A percentile compares a stretch with the other conserved stretches of the same genome.
These are phyloP conservation scores for Neonectria hederae DNA, from an alignment of 2,329 filamentous ascomycete species.

Conservation along the genomic window DNA sequence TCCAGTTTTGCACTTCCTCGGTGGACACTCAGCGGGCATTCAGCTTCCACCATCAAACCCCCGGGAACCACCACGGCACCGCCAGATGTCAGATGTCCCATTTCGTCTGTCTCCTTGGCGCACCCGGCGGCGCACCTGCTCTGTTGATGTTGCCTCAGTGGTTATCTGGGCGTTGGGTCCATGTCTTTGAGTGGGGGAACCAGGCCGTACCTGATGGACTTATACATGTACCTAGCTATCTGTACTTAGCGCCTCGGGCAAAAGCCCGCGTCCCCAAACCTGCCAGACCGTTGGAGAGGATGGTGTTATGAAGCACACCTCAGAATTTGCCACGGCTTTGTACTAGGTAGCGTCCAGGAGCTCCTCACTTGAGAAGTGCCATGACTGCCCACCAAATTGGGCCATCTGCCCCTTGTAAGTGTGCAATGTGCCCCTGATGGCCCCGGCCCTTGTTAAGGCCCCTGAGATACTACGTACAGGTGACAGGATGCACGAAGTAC, in stretches of 20 bases:
- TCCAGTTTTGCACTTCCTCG: neutral
- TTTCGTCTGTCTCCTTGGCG: neutral
- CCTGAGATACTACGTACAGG: constrained; percentile 1
- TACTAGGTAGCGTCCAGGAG: neutral
- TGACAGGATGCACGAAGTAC: neutral
- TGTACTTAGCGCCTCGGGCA: neutral
- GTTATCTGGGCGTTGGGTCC: neutral
- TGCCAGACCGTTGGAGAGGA: neutral
- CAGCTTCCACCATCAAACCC: constrained; percentile 16
- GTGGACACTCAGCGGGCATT: constrained; percentile 12
- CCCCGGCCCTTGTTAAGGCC: constrained; percentile 26
- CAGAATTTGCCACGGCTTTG: neutral
- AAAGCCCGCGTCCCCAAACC: neutral
- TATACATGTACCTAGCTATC: neutral
- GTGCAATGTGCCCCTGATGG: constrained; percentile 39
- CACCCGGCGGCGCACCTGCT: neutral
- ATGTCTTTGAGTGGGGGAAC: neutral
- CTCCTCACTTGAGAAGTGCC: neutral
- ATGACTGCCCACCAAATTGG: constrained; percentile 13
- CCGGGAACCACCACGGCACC: neutral
- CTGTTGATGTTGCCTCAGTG: neutral
- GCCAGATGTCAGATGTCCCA: neutral
- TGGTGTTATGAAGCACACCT: neutral
- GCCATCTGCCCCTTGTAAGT: constrained; percentile 16
- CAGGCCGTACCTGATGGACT: neutral